A percentile compares a stretch with the other conserved stretches of the same genome.
Evolutionary conservation across 192 early-diverging fungal species (phyloP).

Genomic region (Coemansia interrupta): DNA sequence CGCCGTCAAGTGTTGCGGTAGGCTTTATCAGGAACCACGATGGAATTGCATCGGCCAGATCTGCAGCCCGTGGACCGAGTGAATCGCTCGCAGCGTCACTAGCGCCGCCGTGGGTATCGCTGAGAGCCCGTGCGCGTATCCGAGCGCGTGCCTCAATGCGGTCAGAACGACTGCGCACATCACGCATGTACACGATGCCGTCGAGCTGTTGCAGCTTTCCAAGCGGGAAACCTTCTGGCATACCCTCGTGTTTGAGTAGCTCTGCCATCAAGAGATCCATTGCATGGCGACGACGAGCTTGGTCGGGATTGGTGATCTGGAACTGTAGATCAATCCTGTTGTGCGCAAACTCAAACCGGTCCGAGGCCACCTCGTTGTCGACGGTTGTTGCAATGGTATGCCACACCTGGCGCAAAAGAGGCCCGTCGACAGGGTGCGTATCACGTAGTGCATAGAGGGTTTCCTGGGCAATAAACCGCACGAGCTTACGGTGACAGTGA

Average conservation of each 20-base stretch:
- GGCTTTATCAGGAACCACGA: slow-evolving; percentile 53
- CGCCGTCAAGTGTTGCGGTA: slow-evolving; percentile 32
- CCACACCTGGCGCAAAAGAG: slow-evolving; percentile 50
- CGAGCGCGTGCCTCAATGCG: slow-evolving; percentile 31
- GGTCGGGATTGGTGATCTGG: slow-evolving; percentile 24
- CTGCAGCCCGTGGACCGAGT: not conserved
- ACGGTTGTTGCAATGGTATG: slow-evolving; percentile 49
- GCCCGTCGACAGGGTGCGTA: slow-evolving; percentile 36
- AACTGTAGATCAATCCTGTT: slow-evolving; percentile 39
- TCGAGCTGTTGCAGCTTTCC: slow-evolving; percentile 32
- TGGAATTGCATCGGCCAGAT: slow-evolving; percentile 39
- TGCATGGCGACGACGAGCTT: slow-evolving; percentile 29
- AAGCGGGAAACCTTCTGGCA: slow-evolving; percentile 14
- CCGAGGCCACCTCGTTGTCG: slow-evolving; percentile 41
- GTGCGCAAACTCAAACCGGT: slow-evolving; percentile 49
- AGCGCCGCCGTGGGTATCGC: slow-evolving; percentile 15
- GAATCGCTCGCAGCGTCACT: not conserved
- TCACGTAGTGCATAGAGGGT: slow-evolving; percentile 48
- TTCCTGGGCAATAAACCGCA: slow-evolving; percentile 49
- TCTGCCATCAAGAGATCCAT: slow-evolving; percentile 35
- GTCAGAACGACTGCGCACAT: slow-evolving; percentile 41
- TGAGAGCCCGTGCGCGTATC: slow-evolving; percentile 25
- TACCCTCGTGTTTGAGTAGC: slow-evolving; percentile 29
- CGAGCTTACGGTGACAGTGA: slow-evolving; percentile 39
- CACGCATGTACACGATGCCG: slow-evolving; percentile 45